phyloP scores from a whole-genome alignment of 2,329 filamentous ascomycete species.

The Stagonosporopsis vannaccii region DNA sequence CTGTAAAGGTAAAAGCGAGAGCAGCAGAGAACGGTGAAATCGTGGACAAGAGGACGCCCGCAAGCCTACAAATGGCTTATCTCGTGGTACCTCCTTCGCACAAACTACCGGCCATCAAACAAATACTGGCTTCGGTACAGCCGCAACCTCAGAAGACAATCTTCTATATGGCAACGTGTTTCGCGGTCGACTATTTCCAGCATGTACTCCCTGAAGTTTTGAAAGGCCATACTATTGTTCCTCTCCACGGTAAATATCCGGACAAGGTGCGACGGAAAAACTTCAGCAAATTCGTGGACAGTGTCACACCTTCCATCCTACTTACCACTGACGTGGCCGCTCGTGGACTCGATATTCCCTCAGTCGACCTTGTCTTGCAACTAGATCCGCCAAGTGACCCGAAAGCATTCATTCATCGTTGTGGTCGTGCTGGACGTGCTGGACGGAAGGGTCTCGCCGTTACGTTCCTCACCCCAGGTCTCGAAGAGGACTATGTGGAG shows the following conservation, averaged over 20 bases:
- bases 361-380: conserved; percentile 90
- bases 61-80: conserved; percentile 92
- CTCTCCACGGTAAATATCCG: conserved; percentile 90
- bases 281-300: conserved; percentile 79
- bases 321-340: conserved; percentile 93
- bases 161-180: conserved; percentile 91
- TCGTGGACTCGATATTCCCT: conserved; percentile 87
- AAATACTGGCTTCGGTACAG: conserved; percentile 73
- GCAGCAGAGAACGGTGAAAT: conserved; percentile 62
- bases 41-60: conserved; percentile 87
- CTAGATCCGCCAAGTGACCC: conserved; percentile 86
- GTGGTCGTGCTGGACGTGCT: conserved; percentile 68
- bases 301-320: conserved; percentile 78
- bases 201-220: conserved; percentile 78
- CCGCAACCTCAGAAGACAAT: conserved; percentile 84
- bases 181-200: conserved; percentile 93
- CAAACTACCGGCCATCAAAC: conserved; percentile 77
- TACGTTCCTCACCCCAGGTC: conserved; percentile 81
- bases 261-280: conserved; percentile 88
- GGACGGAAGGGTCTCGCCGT: conserved; percentile 80
- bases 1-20: conserved; percentile 80
- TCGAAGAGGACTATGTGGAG: conserved; percentile 87
- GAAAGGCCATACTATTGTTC: conserved; percentile 73
- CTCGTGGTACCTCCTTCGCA: conserved; percentile 76
- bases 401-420: conserved; percentile 78